Conservation (phyloP, 2,329 filamentous ascomycete species). For the Penicillium sumatraense region DNA sequence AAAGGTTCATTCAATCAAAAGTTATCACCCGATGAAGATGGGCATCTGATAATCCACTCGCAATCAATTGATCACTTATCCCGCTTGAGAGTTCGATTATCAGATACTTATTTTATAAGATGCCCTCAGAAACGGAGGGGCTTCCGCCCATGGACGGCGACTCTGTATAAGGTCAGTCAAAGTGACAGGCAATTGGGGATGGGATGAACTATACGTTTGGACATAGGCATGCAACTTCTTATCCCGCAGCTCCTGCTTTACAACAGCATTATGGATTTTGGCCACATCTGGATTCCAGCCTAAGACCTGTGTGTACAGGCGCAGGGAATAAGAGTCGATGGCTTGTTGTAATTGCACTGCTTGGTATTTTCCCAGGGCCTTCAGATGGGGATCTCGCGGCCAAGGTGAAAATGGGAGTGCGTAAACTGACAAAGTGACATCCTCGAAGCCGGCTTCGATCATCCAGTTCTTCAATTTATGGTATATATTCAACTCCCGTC, state of each 20-base stretch:
- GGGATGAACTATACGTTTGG: slow-evolving; percentile 18
- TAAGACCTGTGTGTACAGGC: slow-evolving; percentile 25
- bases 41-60: too few species aligned
- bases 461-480: slow-evolving; percentile 31
- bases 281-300: slow-evolving; percentile 20
- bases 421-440: slow-evolving; percentile 19
- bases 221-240: slow-evolving; percentile 24
- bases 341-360: slow-evolving; percentile 22
- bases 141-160: slow-evolving; percentile 21
- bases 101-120: background rate
- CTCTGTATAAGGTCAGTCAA: slow-evolving; percentile 16
- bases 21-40: too few species aligned
- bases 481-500: slow-evolving; percentile 31
- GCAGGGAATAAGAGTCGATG: slow-evolving; percentile 25
- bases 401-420: slow-evolving; percentile 22
- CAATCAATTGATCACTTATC: too few species aligned
- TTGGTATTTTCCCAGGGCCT: slow-evolving; percentile 21
- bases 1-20: too few species aligned
- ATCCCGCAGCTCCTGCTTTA: slow-evolving; percentile 22
- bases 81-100: too few species aligned
- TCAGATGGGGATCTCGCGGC: slow-evolving; percentile 22
- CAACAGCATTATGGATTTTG: slow-evolving; percentile 22
- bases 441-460: slow-evolving; percentile 28
- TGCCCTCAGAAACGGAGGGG: slow-evolving; percentile 4
- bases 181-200: background rate